phyloP scores from a whole-genome alignment of 2,329 filamentous ascomycete species.

The Incumbomyces delicatus region DNA sequence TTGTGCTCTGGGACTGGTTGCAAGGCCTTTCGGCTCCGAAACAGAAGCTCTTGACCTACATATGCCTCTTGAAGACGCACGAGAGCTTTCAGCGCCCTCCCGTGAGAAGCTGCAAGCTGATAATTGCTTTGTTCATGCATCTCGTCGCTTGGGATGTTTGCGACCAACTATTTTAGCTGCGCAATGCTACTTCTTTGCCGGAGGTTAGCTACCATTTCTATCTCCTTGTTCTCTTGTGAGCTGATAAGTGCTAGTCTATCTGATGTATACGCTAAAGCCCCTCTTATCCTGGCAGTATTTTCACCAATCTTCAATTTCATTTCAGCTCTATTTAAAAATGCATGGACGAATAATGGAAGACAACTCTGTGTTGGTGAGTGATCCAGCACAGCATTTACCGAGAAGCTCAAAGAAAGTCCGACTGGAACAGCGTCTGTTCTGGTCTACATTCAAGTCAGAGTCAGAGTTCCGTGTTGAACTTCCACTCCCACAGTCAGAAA shows the following conservation, averaged over 20 bases:
- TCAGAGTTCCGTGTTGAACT: constrained; percentile 34
- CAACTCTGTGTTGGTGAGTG: constrained; percentile 3
- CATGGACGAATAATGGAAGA: constrained; percentile 12
- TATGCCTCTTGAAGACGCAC: constrained; percentile 4
- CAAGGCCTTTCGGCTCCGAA: constrained; percentile 19
- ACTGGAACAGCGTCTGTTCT: constrained; percentile 34
- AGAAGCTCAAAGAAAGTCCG: constrained; percentile 16
- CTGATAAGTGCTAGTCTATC: constrained; percentile 16
- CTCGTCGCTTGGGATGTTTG: constrained; percentile 23
- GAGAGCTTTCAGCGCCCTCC: background rate
- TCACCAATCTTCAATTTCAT: constrained; percentile 24
- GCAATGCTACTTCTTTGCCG: constrained; percentile 33
- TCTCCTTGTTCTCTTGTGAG: background rate
- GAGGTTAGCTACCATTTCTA: constrained; percentile 20
- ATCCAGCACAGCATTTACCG: constrained; percentile 7
- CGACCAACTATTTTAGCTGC: constrained; percentile 25
- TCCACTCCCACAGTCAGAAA: constrained; percentile 28
- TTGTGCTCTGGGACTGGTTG: constrained; percentile 24
- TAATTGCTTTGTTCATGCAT: constrained; percentile 25
- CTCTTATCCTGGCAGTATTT: constrained; percentile 32
- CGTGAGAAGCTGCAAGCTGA: constrained; percentile 20
- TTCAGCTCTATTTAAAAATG: constrained; percentile 27
- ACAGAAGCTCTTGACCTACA: constrained; percentile 2
- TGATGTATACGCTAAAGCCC: constrained; percentile 34
- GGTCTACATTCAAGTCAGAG: constrained; percentile 37